Evolutionary conservation across 2,329 filamentous ascomycete genomes (phyloP).

Genomic region (Fusarium longipes): DNA sequence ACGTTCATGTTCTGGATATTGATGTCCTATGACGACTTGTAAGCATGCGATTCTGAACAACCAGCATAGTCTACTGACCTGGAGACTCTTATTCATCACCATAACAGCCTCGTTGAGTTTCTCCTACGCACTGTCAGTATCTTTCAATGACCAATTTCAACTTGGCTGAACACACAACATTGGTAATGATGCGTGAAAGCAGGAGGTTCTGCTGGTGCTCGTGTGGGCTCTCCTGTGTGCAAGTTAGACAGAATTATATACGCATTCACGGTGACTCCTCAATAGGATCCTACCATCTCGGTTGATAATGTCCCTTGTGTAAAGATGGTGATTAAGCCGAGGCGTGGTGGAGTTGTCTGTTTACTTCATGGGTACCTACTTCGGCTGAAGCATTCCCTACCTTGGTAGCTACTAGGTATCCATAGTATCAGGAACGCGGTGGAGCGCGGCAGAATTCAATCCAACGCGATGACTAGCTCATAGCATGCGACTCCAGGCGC

Average conservation of each 20-base stretch:
- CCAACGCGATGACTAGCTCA: constrained; percentile 29
- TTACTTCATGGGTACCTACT: constrained; percentile 34
- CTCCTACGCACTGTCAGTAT: constrained; percentile 68
- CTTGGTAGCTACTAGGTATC: too few species aligned
- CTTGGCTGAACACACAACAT: constrained; percentile 76
- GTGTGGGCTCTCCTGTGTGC: constrained; percentile 85
- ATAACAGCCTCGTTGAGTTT: constrained; percentile 96
- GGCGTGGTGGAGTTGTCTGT: constrained; percentile 33
- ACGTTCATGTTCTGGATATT: constrained; percentile 99
- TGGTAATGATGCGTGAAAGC: constrained; percentile 94
- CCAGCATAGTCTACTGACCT: constrained; percentile 62
- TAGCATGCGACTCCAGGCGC: constrained; percentile 3
- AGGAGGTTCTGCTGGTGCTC: constrained; percentile 97
- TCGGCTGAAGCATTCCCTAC: constrained; percentile 4
- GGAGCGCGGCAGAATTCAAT: constrained; percentile 50
- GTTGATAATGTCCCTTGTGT: not conserved
- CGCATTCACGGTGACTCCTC: accelerated
- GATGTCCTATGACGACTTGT: constrained; percentile 75
- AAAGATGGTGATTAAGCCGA: not conserved
- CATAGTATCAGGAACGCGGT: constrained; percentile 45
- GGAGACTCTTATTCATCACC: constrained; percentile 91
- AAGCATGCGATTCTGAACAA: not conserved
- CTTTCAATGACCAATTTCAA: not conserved
- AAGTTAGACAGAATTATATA: not conserved
- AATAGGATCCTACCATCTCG: constrained; percentile 26